Conservation (phyloP, 2,329 filamentous ascomycete species). For the Ramichloridium luteum region DNA sequence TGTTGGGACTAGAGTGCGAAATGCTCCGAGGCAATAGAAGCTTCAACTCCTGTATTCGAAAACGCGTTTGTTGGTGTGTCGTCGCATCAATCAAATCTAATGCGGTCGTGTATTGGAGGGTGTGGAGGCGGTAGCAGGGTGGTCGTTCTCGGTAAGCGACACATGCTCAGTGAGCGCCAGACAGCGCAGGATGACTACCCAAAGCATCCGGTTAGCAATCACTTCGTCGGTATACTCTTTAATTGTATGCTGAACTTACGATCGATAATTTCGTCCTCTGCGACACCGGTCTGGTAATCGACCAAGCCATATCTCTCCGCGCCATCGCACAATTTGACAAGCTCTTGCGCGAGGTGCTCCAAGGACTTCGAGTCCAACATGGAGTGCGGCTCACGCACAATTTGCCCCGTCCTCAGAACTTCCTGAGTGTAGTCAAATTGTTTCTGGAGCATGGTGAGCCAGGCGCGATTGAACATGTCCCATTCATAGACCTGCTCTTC, state of each 20-base stretch:
- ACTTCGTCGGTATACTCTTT: too few species aligned
- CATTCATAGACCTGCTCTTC: constrained; percentile 70
- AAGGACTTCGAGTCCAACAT: constrained; percentile 58
- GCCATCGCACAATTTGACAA: constrained; percentile 71
- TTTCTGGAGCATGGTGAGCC: constrained; percentile 70
- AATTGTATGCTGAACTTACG: constrained; percentile 50
- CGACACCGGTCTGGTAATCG: constrained; percentile 93
- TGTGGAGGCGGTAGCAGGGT: too few species aligned
- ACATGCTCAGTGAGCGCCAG: too few species aligned
- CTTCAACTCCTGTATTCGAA: too few species aligned
- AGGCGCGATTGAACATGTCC: constrained; percentile 89
- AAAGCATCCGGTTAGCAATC: too few species aligned
- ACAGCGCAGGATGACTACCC: neutral
- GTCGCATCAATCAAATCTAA: too few species aligned
- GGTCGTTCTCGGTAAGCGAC: too few species aligned
- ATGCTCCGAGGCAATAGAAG: too few species aligned
- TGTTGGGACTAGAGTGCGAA: too few species aligned
- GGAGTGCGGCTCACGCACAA: constrained; percentile 44
- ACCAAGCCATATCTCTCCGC: constrained; percentile 88
- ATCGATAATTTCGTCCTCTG: constrained; percentile 81
- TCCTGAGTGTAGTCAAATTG: constrained; percentile 63
- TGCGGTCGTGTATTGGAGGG: too few species aligned
- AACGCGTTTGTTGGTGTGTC: too few species aligned
- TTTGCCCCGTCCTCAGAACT: constrained; percentile 46
- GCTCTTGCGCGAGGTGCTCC: constrained; percentile 67